Conservation (phyloP, 805 yeast genomes). For the Starmerella kuoi region DNA sequence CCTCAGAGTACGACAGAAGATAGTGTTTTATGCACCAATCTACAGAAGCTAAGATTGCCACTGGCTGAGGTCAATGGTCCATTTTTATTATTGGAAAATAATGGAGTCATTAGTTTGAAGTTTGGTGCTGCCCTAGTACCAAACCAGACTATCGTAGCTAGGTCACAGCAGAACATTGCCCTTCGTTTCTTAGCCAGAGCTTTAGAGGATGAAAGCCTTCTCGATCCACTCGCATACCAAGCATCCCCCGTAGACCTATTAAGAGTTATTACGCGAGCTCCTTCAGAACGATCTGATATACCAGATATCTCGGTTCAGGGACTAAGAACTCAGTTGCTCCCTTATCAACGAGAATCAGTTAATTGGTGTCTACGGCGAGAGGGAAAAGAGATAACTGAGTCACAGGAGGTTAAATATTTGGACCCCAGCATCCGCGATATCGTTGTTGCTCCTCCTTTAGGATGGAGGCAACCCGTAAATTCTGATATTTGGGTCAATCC, state of each 20-base stretch:
- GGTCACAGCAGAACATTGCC: background rate
- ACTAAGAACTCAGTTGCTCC: slow-evolving; percentile 20
- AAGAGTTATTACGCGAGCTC: slow-evolving; percentile 6
- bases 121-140: slow-evolving; percentile 4
- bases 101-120: background rate
- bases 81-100: background rate
- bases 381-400: slow-evolving; percentile 24
- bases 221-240: slow-evolving; percentile 9
- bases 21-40: background rate
- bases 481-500: slow-evolving; percentile 25
- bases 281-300: background rate
- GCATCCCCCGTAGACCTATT: slow-evolving; percentile 15
- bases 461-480: slow-evolving; percentile 21
- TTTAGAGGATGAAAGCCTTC: slow-evolving; percentile 10
- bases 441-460: slow-evolving; percentile 23
- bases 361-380: slow-evolving; percentile 30
- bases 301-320: slow-evolving; percentile 15
- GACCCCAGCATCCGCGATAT: slow-evolving; percentile 16
- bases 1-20: no score
- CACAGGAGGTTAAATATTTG: slow-evolving; percentile 18
- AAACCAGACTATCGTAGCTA: background rate
- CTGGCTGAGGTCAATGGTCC: background rate
- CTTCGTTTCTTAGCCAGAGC: slow-evolving; percentile 14
- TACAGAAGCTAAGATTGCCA: background rate
- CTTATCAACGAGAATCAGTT: slow-evolving; percentile 30